Conservation (phyloP, 2,329 filamentous ascomycete species). For the Neofusicoccum parvum region DNA sequence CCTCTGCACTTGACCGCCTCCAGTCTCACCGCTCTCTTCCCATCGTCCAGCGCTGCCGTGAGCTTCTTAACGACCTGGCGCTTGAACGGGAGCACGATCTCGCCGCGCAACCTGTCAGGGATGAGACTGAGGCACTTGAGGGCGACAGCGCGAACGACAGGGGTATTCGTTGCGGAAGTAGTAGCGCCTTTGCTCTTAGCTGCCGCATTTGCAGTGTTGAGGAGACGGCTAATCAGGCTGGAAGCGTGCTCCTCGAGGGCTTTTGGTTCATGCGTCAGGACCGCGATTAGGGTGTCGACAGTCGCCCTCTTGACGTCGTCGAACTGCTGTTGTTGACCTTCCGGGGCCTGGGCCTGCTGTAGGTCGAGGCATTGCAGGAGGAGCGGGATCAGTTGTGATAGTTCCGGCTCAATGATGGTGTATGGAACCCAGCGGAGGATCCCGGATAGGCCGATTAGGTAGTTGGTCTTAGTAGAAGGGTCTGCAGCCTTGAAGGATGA, state of each 20-base stretch:
- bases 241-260: conserved; percentile 58
- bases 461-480: conserved; percentile 57
- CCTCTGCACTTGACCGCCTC: conserved; percentile 63
- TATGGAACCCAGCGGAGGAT: conserved; percentile 63
- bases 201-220: conserved; percentile 48
- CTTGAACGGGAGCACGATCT: conserved; percentile 59
- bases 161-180: conserved; percentile 30
- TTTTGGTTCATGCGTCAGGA: conserved; percentile 60
- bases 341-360: conserved; percentile 28
- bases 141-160: conserved; percentile 50
- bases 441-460: conserved; percentile 65
- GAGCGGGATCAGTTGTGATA: conserved; percentile 59
- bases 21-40: conserved; percentile 62
- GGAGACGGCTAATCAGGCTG: conserved; percentile 58
- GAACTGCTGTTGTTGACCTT: conserved; percentile 29
- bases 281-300: conserved; percentile 59
- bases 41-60: conserved; percentile 61
- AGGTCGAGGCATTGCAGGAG: conserved; percentile 66
- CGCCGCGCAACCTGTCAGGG: conserved; percentile 50
- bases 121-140: conserved; percentile 52
- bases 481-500: conserved; percentile 52
- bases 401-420: conserved; percentile 60
- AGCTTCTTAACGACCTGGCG: conserved; percentile 60
- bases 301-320: conserved; percentile 62
- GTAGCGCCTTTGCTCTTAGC: conserved; percentile 21